A percentile compares a stretch with the other conserved stretches of the same genome.
phyloP scores from a whole-genome alignment of 2,329 filamentous ascomycete genomes.

The Trichoderma asperellum region DNA sequence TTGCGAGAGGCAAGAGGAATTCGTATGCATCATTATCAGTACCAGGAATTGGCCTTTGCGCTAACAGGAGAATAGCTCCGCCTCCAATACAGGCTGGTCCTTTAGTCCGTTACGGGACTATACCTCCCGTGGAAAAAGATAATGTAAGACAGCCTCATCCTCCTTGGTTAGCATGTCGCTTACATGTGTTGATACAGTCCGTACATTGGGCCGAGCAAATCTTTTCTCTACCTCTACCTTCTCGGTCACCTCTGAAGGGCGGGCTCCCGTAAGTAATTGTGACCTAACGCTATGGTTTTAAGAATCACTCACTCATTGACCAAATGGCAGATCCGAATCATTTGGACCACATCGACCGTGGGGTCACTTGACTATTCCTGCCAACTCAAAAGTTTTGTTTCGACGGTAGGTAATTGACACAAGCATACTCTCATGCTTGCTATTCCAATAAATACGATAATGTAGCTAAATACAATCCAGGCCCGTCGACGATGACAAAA shows the following conservation, averaged over 20 bases:
- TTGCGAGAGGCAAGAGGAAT: constrained; percentile 59
- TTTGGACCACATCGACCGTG: constrained; percentile 52
- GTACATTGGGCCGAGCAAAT: constrained; percentile 66
- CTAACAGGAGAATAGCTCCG: constrained; percentile 32
- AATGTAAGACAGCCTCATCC: constrained; percentile 32
- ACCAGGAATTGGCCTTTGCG: neutral
- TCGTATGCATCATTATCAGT: constrained; percentile 42
- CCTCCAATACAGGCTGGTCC: constrained; percentile 43
- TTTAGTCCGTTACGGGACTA: constrained; percentile 40
- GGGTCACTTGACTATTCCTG: constrained; percentile 50
- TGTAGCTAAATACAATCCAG: constrained; percentile 40
- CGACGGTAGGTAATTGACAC: constrained; percentile 50
- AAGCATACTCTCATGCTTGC: neutral
- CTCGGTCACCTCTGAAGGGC: constrained; percentile 54
- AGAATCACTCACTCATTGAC: constrained; percentile 16
- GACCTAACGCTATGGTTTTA: neutral
- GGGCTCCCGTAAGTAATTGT: constrained; percentile 38
- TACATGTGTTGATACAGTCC: constrained; percentile 42
- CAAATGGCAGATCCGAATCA: constrained; percentile 48
- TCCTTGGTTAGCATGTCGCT: constrained; percentile 12
- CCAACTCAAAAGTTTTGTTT: constrained; percentile 57
- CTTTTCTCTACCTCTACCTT: constrained; percentile 58
- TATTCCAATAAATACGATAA: constrained; percentile 2
- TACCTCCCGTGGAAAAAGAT: constrained; percentile 32
- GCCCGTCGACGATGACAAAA: constrained; percentile 58